A percentile compares a stretch with the other conserved stretches of the same genome.
phyloP scores from a whole-genome alignment of 2,329 filamentous ascomycete species.

The Pseudomassariella vexata region DNA sequence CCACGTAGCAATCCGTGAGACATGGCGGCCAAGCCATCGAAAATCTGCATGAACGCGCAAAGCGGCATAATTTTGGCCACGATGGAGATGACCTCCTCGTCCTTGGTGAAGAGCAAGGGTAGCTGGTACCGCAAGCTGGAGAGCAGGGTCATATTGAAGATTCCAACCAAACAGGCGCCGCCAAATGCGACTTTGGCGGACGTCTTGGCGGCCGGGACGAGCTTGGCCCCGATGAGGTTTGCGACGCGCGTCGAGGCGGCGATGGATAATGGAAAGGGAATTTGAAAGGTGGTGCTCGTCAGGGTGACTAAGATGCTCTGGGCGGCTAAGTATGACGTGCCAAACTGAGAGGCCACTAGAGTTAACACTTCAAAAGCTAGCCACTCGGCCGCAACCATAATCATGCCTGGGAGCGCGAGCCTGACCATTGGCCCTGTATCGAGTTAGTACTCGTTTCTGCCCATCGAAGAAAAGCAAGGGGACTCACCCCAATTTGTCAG shows the following conservation, averaged over 20 bases:
- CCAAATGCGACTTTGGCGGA: slow-evolving; percentile 71
- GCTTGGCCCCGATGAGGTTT: slow-evolving; percentile 82
- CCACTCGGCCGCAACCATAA: slow-evolving; percentile 94
- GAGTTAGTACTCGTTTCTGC: neutral
- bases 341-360: slow-evolving; percentile 73
- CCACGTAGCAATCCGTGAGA: slow-evolving; percentile 83
- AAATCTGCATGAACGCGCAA: slow-evolving; percentile 83
- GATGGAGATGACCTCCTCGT: slow-evolving; percentile 61
- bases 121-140: slow-evolving; percentile 65
- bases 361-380: slow-evolving; percentile 90
- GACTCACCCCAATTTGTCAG: slow-evolving; percentile 63
- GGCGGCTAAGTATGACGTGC: slow-evolving; percentile 74
- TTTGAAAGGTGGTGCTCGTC: slow-evolving; percentile 76
- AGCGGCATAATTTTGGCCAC: slow-evolving; percentile 70
- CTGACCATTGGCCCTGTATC: slow-evolving; percentile 64
- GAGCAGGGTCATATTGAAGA: slow-evolving; percentile 72
- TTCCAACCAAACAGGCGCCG: slow-evolving; percentile 63
- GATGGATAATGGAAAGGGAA: slow-evolving; percentile 87
- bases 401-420: slow-evolving; percentile 79
- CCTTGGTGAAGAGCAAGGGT: slow-evolving; percentile 72
- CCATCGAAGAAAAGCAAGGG: no score
- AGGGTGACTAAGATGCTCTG: slow-evolving; percentile 81
- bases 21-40: slow-evolving; percentile 73
- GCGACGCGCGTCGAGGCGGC: slow-evolving; percentile 84
- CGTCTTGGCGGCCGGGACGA: slow-evolving; percentile 74